Percentiles rank a stretch among this genome's conserved stretches.
Evolutionary conservation across 495 filamentous ascomycete species (phyloP).

Genomic region (Oleoguttula mirabilis): DNA sequence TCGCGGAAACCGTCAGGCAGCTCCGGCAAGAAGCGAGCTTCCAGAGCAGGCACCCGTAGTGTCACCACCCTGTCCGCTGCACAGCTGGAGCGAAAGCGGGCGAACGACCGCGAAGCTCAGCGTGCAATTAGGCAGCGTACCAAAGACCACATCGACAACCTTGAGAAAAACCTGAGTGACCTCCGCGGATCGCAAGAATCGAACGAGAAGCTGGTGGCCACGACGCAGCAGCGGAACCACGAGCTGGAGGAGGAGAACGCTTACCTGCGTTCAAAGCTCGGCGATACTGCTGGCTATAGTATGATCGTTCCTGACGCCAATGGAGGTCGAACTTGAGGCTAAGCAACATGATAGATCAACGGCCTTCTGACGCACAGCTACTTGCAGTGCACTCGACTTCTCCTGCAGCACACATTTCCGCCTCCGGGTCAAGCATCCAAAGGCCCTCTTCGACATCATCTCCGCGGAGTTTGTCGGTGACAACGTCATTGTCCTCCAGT

Average conservation of each 20-base stretch:
- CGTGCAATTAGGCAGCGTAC: constrained; percentile 73
- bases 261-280: constrained; percentile 25
- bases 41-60: constrained; percentile 47
- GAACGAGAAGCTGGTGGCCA: constrained; percentile 31
- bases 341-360: constrained; percentile 4
- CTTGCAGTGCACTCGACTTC: constrained; percentile 4
- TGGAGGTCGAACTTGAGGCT: not conserved
- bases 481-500: constrained; percentile 6
- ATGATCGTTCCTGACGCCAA: not conserved
- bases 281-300: constrained; percentile 19
- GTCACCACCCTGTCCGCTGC: constrained; percentile 46
- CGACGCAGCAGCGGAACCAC: constrained; percentile 40
- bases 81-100: constrained; percentile 60
- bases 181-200: constrained; percentile 37
- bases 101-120: constrained; percentile 83
- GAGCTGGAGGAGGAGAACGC: constrained; percentile 43
- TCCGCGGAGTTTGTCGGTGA: constrained; percentile 8
- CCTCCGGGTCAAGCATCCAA: constrained; percentile 8
- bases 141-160: constrained; percentile 63
- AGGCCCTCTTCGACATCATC: constrained; percentile 9
- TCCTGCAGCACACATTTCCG: not conserved
- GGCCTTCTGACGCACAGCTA: not conserved
- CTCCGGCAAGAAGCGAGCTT: constrained; percentile 28
- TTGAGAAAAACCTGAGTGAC: constrained; percentile 60
- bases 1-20: constrained; percentile 20